Evolutionary conservation across 2,329 filamentous ascomycete species (phyloP), one percentile per base, ranked within the genome.

Genomic region (Ceratocystis papillata): DNA sequence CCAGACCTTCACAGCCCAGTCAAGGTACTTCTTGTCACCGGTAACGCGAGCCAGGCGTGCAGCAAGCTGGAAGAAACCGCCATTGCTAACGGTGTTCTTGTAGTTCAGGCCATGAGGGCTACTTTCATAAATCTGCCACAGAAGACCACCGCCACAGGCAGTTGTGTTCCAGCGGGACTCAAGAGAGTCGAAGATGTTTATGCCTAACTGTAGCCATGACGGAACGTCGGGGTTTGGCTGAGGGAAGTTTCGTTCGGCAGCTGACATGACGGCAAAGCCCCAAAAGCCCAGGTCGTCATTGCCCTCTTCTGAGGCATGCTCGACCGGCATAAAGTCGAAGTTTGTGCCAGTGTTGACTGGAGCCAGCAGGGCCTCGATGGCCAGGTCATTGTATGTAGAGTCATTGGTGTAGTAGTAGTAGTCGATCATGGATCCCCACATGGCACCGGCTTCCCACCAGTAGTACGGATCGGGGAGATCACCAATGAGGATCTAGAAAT

Each of bases 271-370:
- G 15, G 84, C 80, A 30, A 89, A 84, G 10, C 80, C 84, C 87
- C 87, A 90, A 73, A 89, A 89, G 41, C 83, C 84, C 72, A 89
- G 85, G 72, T 90, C 87, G 70, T 90, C 87, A 70, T 90, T 90
- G 64, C 87, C 87, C 73, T 87, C 82, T 68, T 84, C 81, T n/a
- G 78, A 77, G 12, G 75, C 74, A 69, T 86, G 82, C 65, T 75
- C 74, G 0, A 80, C 78, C 3, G 81, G 77, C 79, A 88, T 84
- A 71, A 81, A 87, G 74, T 89, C 79, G 67, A 79, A 77, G 7
- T 80, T 73, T 0, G 81, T 79, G 1, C 85, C 85, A 5, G 77
- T 80, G 72, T 82, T 85, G 62, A 74, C 74, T 0, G 75, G 85
- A 30, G 79, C 82, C 5, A 83, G 73, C 1, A 89, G 75, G 7